Base-by-base conservation (phyloP, 306 rosid genomes). In the Vigna trinervia region DNA sequence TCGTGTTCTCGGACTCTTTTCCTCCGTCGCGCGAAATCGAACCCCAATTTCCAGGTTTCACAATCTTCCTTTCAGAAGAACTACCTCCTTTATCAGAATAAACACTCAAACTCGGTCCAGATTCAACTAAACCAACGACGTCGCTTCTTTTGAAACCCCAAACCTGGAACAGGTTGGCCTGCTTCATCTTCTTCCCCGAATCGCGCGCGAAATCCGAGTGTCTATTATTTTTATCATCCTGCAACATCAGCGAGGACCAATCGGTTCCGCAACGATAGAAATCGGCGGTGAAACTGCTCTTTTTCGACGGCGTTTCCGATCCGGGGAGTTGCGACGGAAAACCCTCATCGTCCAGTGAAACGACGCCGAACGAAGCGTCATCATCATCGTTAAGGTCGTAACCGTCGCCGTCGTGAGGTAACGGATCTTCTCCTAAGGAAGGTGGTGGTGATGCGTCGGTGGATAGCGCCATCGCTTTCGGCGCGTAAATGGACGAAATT, bases 261-360 rank as follows among this genome's bases (percentile, higher is more conserved):
- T 87, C 86, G 69, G 86, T 48, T 52, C 90, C 90, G 36, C 81
- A 66, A 22, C 66, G 58, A 62, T 81, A 87, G 76, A 87, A 87
- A 75, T 87, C 90, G 20, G 83, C 58, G 62, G 86, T 79, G 71
- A 84, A 87, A 51, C 50, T 61, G 81, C 72, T 64, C 36, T 68
- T 14, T 34, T 38, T 52, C 1, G 61, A 14, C 12, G 43, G 17
- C n/a, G 50, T 56, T 67, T n/a, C 82, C 10, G 63, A 34, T 45
- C 6, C 61, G 1, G 71, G 72, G 50, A 76, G 26, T 73, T 83
- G 85, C n/a, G 82, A 76, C 11, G 89, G 89, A 70, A 86, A 83
- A 43, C 89, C 86, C 52, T 86, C 86, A 5, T 86, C 83, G 79
- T 83, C 86, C 5, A 86, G 67, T 23, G 46, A 69, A 76, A 83